Conservation (phyloP, 176 grass and related monocot genomes). For the Raddia guianensis region DNA sequence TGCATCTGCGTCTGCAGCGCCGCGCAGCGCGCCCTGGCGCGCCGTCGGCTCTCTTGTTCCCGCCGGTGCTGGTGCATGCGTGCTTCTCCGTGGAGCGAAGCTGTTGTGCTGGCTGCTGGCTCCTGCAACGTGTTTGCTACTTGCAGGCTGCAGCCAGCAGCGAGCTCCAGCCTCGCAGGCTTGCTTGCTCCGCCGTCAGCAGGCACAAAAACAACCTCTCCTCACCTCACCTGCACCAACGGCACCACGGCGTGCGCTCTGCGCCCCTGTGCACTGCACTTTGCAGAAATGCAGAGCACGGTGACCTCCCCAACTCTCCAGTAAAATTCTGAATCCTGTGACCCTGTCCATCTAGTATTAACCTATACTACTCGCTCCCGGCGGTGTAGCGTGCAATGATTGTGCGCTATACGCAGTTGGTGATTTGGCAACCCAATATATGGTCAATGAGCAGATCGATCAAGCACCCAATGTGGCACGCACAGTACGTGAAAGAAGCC, state of each 20-base stretch:
- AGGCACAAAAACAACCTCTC: neutral
- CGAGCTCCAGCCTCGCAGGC: neutral
- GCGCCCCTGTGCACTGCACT: neutral
- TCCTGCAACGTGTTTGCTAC: neutral
- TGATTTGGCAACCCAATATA: neutral
- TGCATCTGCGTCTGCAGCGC: neutral
- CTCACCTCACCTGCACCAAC: neutral
- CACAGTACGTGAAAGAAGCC: neutral
- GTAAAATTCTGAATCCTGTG: neutral
- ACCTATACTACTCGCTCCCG: neutral
- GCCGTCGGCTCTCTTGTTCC: neutral
- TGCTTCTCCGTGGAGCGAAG: neutral
- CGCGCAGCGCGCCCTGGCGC: neutral
- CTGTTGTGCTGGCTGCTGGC: neutral
- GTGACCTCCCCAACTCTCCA: neutral
- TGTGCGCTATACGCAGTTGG: neutral
- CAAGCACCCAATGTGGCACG: slow-evolving; percentile 15
- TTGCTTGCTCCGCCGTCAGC: neutral
- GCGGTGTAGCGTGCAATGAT: too few species aligned
- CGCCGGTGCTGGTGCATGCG: neutral
- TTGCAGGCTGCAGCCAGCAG: neutral
- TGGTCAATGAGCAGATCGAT: neutral
- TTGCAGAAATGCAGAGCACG: too few species aligned
- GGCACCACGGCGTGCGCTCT: neutral
- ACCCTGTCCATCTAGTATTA: neutral